Conservation (phyloP, 176 grass and related monocot species). For the Oryza glumipatula region DNA sequence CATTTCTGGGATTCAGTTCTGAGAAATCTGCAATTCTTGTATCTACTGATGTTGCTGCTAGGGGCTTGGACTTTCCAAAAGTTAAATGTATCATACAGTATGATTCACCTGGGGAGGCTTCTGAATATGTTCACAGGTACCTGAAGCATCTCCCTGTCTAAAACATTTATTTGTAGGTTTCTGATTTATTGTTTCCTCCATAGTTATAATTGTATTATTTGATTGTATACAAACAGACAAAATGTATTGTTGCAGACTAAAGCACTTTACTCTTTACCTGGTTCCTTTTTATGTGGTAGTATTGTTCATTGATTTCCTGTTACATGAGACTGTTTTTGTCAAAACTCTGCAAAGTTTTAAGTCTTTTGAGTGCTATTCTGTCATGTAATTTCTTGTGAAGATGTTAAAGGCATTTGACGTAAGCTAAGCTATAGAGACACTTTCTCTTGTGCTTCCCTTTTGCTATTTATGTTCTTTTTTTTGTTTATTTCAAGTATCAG, state of each 20-base stretch:
- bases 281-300: neutral
- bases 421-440: neutral
- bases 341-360: neutral
- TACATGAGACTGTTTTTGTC: neutral
- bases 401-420: neutral
- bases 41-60: constrained; percentile 85
- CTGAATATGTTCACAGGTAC: constrained; percentile 98
- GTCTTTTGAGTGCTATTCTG: neutral
- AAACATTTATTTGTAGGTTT: constrained; percentile 22
- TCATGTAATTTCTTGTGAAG: too few relatives aligned
- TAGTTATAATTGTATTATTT: neutral
- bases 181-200: constrained; percentile 1
- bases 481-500: constrained; percentile 26
- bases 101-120: constrained; percentile 96
- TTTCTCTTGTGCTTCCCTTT: neutral
- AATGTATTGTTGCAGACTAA: neutral
- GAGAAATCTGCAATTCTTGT: constrained; percentile 93
- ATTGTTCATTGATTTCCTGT: constrained; percentile 13
- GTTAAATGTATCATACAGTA: constrained; percentile 93
- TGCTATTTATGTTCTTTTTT: neutral
- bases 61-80: constrained; percentile 94
- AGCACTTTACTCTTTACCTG: constrained; percentile 18
- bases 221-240: neutral
- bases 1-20: constrained; percentile 77
- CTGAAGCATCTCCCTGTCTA: constrained; percentile 6